A percentile compares a stretch with the other conserved stretches of the same genome.
Conservation (phyloP, 2,329 filamentous ascomycete genomes). For the Juglanconis oblonga region DNA sequence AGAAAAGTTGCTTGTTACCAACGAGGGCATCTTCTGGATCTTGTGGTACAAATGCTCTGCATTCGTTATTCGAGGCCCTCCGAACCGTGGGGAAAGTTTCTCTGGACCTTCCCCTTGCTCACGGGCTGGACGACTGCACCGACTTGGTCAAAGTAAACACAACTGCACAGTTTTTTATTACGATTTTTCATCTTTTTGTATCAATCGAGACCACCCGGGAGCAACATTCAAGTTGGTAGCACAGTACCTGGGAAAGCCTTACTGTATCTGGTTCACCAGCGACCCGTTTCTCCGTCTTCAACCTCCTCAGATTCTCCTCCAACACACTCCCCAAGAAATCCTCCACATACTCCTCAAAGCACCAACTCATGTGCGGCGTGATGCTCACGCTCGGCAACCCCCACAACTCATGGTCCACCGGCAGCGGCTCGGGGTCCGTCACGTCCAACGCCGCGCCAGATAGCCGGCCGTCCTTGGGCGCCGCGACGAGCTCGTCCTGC, state of each 20-base stretch:
- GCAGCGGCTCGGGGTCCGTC: conserved; percentile 8
- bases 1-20: too few relatives aligned
- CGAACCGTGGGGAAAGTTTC: too few relatives aligned
- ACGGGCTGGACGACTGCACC: too few relatives aligned
- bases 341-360: conserved; percentile 3
- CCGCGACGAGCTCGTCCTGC: conserved; percentile 6
- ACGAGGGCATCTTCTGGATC: too few relatives aligned
- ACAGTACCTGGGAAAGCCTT: not conserved
- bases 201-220: too few relatives aligned
- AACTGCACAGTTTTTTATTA: too few relatives aligned
- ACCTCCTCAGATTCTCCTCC: conserved; percentile 4
- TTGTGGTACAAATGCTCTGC: too few relatives aligned
- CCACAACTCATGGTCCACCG: conserved; percentile 7
- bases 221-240: not conserved
- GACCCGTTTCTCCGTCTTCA: not conserved
- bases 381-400: conserved; percentile 5
- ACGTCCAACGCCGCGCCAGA: conserved; percentile 3
- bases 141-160: too few relatives aligned
- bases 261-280: conserved; percentile 8
- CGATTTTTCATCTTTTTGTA: too few relatives aligned
- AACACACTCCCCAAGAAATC: not conserved
- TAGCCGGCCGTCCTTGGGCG: conserved; percentile 9
- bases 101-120: too few relatives aligned
- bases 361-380: conserved; percentile 11
- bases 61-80: too few relatives aligned